phyloP scores from a whole-genome alignment of 2,329 filamentous ascomycete species.

The Rhinocladiella similis region DNA sequence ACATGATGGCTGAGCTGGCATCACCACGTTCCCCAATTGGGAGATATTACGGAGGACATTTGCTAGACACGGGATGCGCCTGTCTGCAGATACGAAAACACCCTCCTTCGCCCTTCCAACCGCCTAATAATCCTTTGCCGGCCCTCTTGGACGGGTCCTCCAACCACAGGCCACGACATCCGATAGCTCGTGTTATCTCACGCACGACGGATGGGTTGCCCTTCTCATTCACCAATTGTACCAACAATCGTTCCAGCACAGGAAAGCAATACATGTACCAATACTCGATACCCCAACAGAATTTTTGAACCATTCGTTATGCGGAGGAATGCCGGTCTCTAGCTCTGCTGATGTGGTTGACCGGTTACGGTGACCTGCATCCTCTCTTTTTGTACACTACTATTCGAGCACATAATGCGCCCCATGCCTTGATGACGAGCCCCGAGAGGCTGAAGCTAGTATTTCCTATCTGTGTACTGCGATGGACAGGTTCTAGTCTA shows the following conservation, averaged over 20 bases:
- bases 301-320: conserved; percentile 11
- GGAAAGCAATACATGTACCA: conserved; percentile 16
- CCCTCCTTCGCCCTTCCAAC: background rate
- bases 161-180: background rate
- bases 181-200: background rate
- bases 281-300: conserved; percentile 19
- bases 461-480: conserved; percentile 1
- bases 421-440: conserved; percentile 18
- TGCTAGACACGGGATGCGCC: background rate
- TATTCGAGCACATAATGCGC: conserved; percentile 18
- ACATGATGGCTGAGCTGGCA: background rate
- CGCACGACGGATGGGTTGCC: background rate
- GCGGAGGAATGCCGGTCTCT: conserved; percentile 17
- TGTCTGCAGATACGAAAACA: conserved; percentile 2
- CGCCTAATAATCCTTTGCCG: background rate
- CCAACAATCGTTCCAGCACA: conserved; percentile 8
- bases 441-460: conserved; percentile 3
- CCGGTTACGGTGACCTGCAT: background rate
- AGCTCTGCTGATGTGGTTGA: conserved; percentile 4
- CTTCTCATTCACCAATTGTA: conserved; percentile 10
- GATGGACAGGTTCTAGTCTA: background rate
- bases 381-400: conserved; percentile 18
- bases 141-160: background rate
- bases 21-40: conserved; percentile 1
- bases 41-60: background rate